phyloP scores from a whole-genome alignment of 2,329 filamentous ascomycete species.

The Tothia fuscella region DNA sequence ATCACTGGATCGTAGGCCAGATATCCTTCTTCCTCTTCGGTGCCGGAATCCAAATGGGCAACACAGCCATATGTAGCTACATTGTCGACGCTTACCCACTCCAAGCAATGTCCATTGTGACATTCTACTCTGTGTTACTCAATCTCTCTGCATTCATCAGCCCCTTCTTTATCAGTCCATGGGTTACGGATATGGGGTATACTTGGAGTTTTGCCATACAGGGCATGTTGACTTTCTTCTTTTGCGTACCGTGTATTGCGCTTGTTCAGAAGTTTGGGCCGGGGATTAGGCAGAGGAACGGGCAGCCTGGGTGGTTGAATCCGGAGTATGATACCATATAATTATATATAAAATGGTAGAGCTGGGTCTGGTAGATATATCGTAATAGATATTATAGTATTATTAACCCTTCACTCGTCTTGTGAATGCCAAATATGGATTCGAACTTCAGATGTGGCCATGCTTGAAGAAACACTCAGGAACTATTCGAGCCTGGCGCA shows the following conservation, averaged over 20 bases:
- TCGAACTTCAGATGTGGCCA: no score
- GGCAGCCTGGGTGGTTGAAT: conserved; percentile 14
- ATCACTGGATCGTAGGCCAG: conserved; percentile 47
- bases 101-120: conserved; percentile 32
- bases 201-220: conserved; percentile 21
- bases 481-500: no score
- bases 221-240: conserved; percentile 19
- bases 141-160: conserved; percentile 15
- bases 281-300: conserved; percentile 12
- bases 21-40: conserved; percentile 44
- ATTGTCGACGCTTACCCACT: conserved; percentile 44
- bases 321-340: conserved; percentile 16
- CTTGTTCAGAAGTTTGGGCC: conserved; percentile 17
- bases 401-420: no score
- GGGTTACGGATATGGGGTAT: conserved; percentile 16
- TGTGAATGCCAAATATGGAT: no score
- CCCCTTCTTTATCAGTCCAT: conserved; percentile 20
- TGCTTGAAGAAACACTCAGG: no score
- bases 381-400: no score
- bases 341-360: no score
- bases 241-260: conserved; percentile 16
- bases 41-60: conserved; percentile 45
- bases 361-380: no score
- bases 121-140: conserved; percentile 16
- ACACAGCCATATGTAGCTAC: conserved; percentile 41